phyloP scores from a whole-genome alignment of 345 rosid species.

The Geranium rotundifolium region DNA sequence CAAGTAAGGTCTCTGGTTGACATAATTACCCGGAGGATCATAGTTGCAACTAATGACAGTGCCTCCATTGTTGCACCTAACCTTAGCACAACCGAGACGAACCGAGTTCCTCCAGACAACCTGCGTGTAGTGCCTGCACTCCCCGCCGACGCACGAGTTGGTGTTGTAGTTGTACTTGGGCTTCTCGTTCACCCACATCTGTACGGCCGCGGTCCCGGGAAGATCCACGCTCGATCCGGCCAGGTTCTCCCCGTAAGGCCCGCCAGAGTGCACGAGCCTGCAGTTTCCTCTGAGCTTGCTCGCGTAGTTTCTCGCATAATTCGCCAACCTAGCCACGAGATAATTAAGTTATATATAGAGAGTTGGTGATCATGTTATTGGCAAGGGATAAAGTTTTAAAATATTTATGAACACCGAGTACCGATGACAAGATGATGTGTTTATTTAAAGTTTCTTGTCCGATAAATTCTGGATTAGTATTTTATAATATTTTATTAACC shows the following conservation, averaged over 20 bases:
- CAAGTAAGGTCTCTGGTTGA: neutral
- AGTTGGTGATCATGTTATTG: too few relatives aligned
- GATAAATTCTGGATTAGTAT: too few relatives aligned
- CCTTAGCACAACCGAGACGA: conserved; percentile 13
- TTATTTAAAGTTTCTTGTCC: too few relatives aligned
- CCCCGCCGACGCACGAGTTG: conserved; percentile 25
- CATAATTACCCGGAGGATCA: conserved; percentile 1
- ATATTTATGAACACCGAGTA: too few relatives aligned
- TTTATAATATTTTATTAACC: too few relatives aligned
- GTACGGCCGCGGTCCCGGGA: neutral
- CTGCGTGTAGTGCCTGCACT: conserved; percentile 19
- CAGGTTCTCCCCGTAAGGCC: conserved; percentile 4
- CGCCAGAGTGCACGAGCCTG: conserved; percentile 7
- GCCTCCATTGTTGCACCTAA: neutral
- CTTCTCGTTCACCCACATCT: neutral
- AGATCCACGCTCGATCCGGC: neutral
- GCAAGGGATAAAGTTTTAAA: too few relatives aligned
- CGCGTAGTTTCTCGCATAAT: conserved; percentile 17
- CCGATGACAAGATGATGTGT: too few relatives aligned
- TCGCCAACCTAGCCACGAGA: conserved; percentile 8
- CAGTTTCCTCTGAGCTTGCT: conserved; percentile 4
- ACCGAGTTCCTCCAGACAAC: conserved; percentile 14
- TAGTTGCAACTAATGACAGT: neutral
- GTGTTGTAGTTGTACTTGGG: conserved; percentile 5
- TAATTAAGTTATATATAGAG: too few relatives aligned